Evolutionary conservation across 495 filamentous ascomycete genomes (phyloP), one percentile per base, ranked within the genome.

Genomic region (Bacidia rubella): DNA sequence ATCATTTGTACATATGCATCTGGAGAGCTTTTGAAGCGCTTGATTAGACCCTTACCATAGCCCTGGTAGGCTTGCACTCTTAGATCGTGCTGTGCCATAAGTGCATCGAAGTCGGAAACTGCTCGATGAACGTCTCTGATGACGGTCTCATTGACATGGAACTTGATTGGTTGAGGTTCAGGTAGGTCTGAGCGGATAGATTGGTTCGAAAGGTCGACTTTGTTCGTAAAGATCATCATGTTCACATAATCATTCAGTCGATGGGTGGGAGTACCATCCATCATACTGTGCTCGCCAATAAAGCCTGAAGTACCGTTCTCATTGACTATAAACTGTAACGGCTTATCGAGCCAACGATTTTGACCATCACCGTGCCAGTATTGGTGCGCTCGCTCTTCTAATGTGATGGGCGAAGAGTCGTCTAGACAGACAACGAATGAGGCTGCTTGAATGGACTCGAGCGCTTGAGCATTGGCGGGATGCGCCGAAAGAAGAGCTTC

Each of bases 221-320:
- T 89, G 70, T 93, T 86, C 72, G 79, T 79, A 70, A 90, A 88
- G 67, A 96, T 95, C 60, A 87, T 71, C 62, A 79, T 77, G 74
- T 90, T 92, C 67, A 89, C 75, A 64, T 86, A 86, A 75, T 99
- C 92, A 66, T 94, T 97, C 26, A 99, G 78, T 2, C 93, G 81
- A 68, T 97, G 90, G 11, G 93, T 99, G 1, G 93, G 88, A 24
- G 90, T 99, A 52, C 93, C 93, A 66, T 99, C 93, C 93, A 99
- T 99, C 93, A 99, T 97, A 69, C 83, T 89, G 74, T 99, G 93
- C 74, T 99, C 93, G 63, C 93, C 93, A 73, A 86, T 87, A 76
- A 99, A 99, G 54, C 93, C 93, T 22, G 93, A 85, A 15, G 92
- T 93, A 58, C 89, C 93, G 68, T 99, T 99, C 62, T 97, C 90